Base-by-base conservation (phyloP, 2,329 filamentous ascomycete genomes). In the Alternaria atra region DNA sequence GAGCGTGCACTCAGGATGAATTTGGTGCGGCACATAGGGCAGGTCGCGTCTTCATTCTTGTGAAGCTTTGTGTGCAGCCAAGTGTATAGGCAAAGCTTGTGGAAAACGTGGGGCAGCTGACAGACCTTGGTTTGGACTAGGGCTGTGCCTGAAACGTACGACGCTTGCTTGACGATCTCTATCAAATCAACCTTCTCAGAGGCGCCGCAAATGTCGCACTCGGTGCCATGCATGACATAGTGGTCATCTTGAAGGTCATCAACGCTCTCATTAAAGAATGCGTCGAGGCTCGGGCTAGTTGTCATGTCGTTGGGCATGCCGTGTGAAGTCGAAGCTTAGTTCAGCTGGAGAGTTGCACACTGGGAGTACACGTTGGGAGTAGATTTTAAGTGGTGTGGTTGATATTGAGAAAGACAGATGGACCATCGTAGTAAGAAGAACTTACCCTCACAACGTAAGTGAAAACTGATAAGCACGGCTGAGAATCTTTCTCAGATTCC, bases 151-250 rank as follows among this genome's bases (percentile, higher is more conserved):
- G 54, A 42, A 25, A 56, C 9, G 15, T 13, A 48, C 5, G 54
- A 34, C 29, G 27, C 20, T 32, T 51, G 20, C 13, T 50, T 13
- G 9, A 50, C 29, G 17, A 6, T 8, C 9, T 51, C 27, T 25
- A 27, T 1, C 30, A 37, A 10, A 23, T 43, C 54, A 10, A 27
- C 44, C 34, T 7, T 8, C 1, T 50, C 6, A 6, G 23, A 34
- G 13, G 9, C 27, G 2, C 44, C 37, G 37, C 54, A 56, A 20
- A 56, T 56, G 4, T 27, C 17, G 54, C 54, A 50, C 13, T 42
- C 44, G 1, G 2, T 2, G 20, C 7, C 27, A 27, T 50, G n/a
- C 15, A 20, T 12, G 12, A 40, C 35, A 8, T 56, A 56, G 44
- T 51, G 29, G 32, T 43, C 39, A 2, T 42, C 54, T 1, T 39